These are phyloP conservation scores for Colletotrichum navitas DNA, from an alignment of 2,329 filamentous ascomycete species.

Conservation along the genomic window DNA sequence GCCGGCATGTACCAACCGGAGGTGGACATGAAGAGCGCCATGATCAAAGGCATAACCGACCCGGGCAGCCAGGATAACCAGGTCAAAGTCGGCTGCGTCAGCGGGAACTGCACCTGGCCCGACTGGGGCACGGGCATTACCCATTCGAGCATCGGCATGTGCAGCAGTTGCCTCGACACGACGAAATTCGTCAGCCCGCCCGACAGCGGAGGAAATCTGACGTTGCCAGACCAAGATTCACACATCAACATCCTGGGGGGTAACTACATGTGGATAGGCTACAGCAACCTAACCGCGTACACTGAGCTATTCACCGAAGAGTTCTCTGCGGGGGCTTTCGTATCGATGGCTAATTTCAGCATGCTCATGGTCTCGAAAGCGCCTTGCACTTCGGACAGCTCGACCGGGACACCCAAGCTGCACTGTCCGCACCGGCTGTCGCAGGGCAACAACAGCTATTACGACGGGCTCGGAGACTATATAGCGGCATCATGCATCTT, in stretches of 20 bases:
- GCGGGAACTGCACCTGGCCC: constrained; percentile 34
- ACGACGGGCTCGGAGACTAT: constrained; percentile 8
- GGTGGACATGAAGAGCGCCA: constrained; percentile 49
- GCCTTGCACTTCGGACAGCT: constrained; percentile 17
- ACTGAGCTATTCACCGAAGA: constrained; percentile 10
- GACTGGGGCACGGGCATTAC: constrained; percentile 35
- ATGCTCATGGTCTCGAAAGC: constrained; percentile 21
- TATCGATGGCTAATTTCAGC: constrained; percentile 34
- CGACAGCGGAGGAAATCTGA: constrained; percentile 5
- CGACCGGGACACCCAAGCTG: constrained; percentile 1
- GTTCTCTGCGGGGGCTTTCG: constrained; percentile 1
- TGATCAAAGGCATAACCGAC: constrained; percentile 48
- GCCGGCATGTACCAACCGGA: constrained; percentile 45
- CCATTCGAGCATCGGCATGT: constrained; percentile 32
- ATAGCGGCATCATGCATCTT: constrained; percentile 21
- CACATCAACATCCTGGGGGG: constrained; percentile 22
- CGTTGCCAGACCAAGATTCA: constrained; percentile 20
- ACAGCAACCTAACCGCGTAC: constrained; percentile 32
- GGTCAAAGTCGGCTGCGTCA: constrained; percentile 21
- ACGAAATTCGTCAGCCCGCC: constrained; percentile 32
- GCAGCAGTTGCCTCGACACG: constrained; percentile 34
- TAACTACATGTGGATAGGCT: constrained; percentile 35
- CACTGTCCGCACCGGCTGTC: constrained; percentile 23
- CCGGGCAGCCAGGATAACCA: constrained; percentile 44
- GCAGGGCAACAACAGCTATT: not conserved